These are phyloP conservation scores for Larix kaempferi DNA, from an alignment of 75 land plant species.

Conservation along the genomic window DNA sequence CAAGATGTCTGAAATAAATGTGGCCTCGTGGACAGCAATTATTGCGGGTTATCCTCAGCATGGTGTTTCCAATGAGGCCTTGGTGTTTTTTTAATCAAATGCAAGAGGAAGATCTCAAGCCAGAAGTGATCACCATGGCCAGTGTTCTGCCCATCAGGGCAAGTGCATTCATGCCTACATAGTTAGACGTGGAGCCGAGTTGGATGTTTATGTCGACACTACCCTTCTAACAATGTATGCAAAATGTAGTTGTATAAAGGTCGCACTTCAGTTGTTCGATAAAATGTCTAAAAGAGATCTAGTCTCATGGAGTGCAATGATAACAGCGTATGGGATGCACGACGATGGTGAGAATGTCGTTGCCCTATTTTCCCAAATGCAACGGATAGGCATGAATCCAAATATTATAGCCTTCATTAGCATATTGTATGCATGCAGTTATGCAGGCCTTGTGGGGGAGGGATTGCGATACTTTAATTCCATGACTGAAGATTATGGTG, in stretches of 20 bases:
- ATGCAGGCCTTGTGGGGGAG: conserved; percentile 47
- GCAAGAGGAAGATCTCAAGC: too few species aligned
- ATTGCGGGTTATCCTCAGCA: too few species aligned
- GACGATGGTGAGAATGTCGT: too few species aligned
- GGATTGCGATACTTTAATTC: conserved; percentile 35
- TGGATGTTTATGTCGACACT: conserved; percentile 44
- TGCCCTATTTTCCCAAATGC: conserved; percentile 45
- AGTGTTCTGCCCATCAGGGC: too few species aligned
- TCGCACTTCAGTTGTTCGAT: conserved; percentile 37
- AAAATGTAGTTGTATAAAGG: conserved; percentile 32
- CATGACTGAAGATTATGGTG: conserved; percentile 34
- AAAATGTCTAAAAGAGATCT: conserved; percentile 26
- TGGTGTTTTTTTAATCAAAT: too few species aligned
- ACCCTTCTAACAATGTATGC: conserved; percentile 57
- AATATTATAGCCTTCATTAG: conserved; percentile 56
- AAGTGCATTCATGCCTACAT: too few species aligned
- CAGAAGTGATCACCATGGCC: too few species aligned
- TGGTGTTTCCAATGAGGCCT: too few species aligned
- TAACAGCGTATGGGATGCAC: conserved; percentile 40
- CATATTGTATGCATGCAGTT: conserved; percentile 64
- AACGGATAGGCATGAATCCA: conserved; percentile 30
- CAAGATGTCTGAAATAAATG: too few species aligned
- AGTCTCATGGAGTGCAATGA: conserved; percentile 64
- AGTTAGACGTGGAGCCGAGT: too few species aligned
- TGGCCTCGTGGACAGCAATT: too few species aligned